Evolutionary conservation across 2,329 filamentous ascomycete genomes (phyloP).

Genomic region (Claviceps purpurea): DNA sequence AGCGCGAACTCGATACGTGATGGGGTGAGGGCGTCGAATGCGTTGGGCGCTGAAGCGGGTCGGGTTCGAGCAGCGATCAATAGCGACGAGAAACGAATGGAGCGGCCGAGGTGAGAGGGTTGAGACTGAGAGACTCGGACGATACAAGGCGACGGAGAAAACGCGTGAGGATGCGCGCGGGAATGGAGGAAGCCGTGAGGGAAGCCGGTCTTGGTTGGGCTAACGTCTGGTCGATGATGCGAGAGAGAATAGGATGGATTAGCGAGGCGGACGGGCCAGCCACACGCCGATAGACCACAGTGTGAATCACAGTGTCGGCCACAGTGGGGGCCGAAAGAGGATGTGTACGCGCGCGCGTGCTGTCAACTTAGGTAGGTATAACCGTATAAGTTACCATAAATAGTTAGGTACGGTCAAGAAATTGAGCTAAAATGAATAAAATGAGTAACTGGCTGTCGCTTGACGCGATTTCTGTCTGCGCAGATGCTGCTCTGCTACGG

Average conservation of each 20-base stretch:
- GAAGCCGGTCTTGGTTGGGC: background rate
- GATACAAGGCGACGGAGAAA: background rate
- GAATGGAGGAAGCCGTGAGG: background rate
- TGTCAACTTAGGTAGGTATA: too few relatives aligned
- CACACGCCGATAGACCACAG: background rate
- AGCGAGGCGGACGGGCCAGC: background rate
- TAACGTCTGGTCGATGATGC: conserved; percentile 1
- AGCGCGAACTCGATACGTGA: conserved; percentile 8
- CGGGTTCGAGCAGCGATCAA: conserved; percentile 1
- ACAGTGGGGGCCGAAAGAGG: too few relatives aligned
- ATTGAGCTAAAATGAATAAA: too few relatives aligned
- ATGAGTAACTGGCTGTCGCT: too few relatives aligned
- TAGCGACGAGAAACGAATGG: background rate
- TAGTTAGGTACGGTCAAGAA: too few relatives aligned
- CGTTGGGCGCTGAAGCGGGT: conserved; percentile 6
- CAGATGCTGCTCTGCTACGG: too few relatives aligned
- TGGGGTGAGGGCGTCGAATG: background rate
- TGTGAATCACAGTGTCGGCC: background rate
- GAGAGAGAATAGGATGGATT: conserved; percentile 1
- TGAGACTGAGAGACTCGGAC: background rate
- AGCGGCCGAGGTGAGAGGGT: background rate
- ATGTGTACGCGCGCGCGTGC: too few relatives aligned
- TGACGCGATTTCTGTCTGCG: too few relatives aligned
- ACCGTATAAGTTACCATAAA: too few relatives aligned
- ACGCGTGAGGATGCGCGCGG: conserved; percentile 1